Conservation (phyloP, 768 basidiomycete species). For the Boletus huronensis region DNA sequence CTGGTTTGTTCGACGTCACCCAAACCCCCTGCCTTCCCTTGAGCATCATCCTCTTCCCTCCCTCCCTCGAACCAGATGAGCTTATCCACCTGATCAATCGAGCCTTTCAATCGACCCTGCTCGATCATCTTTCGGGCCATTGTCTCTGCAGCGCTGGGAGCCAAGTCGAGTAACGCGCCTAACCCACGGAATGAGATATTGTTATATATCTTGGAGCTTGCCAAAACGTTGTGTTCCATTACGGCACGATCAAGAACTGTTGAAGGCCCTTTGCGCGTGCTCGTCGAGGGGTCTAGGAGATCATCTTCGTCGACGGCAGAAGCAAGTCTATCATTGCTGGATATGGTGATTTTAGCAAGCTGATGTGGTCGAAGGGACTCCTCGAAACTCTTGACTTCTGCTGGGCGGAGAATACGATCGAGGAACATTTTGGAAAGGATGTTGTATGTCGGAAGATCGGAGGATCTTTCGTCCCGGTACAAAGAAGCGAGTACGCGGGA, state of each 20-base stretch:
- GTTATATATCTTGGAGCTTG: constrained; percentile 95
- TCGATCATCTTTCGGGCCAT: constrained; percentile 99
- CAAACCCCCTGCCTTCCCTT: constrained; percentile 91
- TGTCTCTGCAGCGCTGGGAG: constrained; percentile 90
- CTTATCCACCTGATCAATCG: constrained; percentile 93
- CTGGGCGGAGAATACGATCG: constrained; percentile 89
- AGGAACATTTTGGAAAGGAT: constrained; percentile 98
- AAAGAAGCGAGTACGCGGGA: constrained; percentile 90
- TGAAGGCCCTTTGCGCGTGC: constrained; percentile 85
- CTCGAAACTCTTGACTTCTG: constrained; percentile 89
- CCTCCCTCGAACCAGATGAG: constrained; percentile 91
- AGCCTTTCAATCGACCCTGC: constrained; percentile 88
- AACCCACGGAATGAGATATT: constrained; percentile 96
- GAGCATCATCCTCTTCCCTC: constrained; percentile 85
- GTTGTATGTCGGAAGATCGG: constrained; percentile 75
- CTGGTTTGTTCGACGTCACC: constrained; percentile 83
- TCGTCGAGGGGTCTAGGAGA: constrained; percentile 51
- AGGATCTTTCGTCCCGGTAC: constrained; percentile 88
- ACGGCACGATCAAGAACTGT: constrained; percentile 97
- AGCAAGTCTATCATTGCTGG: constrained; percentile 76
- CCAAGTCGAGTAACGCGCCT: constrained; percentile 83
- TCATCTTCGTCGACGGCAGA: constrained; percentile 60
- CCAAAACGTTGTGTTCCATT: constrained; percentile 97
- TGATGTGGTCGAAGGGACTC: constrained; percentile 86
- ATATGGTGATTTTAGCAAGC: constrained; percentile 85